phyloP scores from a whole-genome alignment of 495 filamentous ascomycete species.

The Friedmanniomyces simplex region DNA sequence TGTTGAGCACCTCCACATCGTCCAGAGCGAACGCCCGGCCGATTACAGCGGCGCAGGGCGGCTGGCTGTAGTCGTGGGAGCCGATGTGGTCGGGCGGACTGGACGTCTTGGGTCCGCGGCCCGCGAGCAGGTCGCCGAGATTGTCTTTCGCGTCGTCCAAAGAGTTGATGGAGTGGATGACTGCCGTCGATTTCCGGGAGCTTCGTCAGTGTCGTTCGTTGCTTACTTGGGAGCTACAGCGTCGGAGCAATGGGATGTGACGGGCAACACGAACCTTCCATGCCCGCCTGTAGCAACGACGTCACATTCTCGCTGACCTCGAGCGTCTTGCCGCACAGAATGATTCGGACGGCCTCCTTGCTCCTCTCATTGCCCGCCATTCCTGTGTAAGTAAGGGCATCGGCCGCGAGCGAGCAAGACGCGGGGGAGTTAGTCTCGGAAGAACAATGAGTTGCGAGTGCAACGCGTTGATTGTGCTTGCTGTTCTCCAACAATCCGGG shows the following conservation, averaged over 20 bases:
- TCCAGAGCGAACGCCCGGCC: neutral
- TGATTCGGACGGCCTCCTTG: neutral
- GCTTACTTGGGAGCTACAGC: neutral
- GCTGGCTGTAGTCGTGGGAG: neutral
- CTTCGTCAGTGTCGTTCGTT: neutral
- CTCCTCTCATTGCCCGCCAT: too few relatives aligned
- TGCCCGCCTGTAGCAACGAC: neutral
- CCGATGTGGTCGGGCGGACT: neutral
- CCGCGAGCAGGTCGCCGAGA: neutral
- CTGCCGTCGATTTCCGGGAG: neutral
- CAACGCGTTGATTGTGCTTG: too few relatives aligned
- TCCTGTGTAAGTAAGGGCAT: too few relatives aligned
- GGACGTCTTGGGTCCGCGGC: neutral
- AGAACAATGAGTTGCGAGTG: too few relatives aligned
- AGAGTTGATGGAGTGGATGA: neutral
- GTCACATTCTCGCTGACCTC: neutral
- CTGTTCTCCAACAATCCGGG: too few relatives aligned
- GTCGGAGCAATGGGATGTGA: neutral
- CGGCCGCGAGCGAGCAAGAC: too few relatives aligned
- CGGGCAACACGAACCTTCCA: neutral
- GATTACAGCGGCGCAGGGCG: neutral
- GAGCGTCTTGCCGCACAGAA: neutral
- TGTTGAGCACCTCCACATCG: neutral
- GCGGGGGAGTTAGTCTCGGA: too few relatives aligned
- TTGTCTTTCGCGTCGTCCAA: neutral